These are phyloP conservation scores for Rhodomyrtus psidioides DNA, from an alignment of 441 rosid genomes.

Conservation along the genomic window DNA sequence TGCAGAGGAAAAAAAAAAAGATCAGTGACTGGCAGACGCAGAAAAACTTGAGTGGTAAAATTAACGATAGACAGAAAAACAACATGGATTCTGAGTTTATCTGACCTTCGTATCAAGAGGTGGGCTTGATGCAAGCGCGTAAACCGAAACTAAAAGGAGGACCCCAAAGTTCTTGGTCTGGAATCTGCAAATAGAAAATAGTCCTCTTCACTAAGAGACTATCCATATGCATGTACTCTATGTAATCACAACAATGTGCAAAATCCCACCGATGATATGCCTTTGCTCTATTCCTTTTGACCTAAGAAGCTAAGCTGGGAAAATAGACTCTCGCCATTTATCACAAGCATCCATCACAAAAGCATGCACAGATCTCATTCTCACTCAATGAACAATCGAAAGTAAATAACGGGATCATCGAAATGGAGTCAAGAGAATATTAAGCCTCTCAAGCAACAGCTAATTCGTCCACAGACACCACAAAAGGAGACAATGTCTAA, in stretches of 20 bases:
- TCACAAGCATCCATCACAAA: background rate
- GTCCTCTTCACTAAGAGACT: background rate
- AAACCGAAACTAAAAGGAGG: constrained; percentile 56
- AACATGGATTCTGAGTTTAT: background rate
- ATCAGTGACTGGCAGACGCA: background rate
- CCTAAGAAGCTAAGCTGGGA: background rate
- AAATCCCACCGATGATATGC: background rate
- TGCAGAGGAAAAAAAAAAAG: background rate
- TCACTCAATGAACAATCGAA: background rate
- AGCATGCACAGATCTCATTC: background rate
- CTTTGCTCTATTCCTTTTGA: background rate
- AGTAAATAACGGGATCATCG: background rate
- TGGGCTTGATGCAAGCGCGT: constrained; percentile 63
- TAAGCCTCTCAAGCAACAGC: background rate
- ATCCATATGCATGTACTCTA: background rate
- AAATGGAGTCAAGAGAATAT: background rate
- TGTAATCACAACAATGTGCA: background rate
- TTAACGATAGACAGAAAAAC: background rate
- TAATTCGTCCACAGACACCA: background rate
- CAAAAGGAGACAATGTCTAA: background rate
- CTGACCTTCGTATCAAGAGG: constrained; percentile 53
- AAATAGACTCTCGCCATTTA: background rate
- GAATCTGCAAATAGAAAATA: constrained; percentile 24
- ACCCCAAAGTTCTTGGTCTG: constrained; percentile 47
- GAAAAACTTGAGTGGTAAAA: background rate